Percentiles rank a stretch among this genome's conserved stretches.
phyloP scores from a whole-genome alignment of 1,284 basidiomycete genomes.

The Cryptococcus sp. region DNA sequence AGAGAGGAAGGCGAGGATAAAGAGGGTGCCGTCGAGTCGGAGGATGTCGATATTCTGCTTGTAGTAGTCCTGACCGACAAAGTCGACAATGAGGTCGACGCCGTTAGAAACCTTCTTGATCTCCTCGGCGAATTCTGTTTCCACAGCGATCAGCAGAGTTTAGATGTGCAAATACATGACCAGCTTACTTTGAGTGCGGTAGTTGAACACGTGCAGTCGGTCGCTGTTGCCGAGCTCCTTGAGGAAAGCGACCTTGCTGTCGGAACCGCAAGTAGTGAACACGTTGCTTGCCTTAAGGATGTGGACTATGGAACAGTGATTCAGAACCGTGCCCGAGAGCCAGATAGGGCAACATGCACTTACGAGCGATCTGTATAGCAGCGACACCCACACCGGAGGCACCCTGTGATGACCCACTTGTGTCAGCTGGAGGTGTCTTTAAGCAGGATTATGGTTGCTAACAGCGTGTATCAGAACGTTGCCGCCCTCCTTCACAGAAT shows the following conservation, averaged over 20 bases:
- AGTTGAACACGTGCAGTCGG: constrained; percentile 75
- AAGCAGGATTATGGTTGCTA: constrained; percentile 17
- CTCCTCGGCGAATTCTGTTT: constrained; percentile 52
- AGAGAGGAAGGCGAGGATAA: constrained; percentile 50
- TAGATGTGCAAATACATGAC: background rate
- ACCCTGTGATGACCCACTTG: constrained; percentile 48
- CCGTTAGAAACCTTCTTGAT: constrained; percentile 47
- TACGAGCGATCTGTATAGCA: constrained; percentile 80
- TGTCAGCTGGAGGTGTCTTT: background rate
- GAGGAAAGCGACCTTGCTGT: constrained; percentile 79
- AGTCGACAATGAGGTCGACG: constrained; percentile 77
- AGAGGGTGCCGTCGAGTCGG: constrained; percentile 72
- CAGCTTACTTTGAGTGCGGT: constrained; percentile 69
- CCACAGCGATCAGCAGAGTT: background rate
- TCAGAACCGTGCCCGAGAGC: background rate
- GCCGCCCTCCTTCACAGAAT: constrained; percentile 66
- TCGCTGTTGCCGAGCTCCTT: constrained; percentile 53
- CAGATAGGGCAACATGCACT: constrained; percentile 44
- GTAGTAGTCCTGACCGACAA: constrained; percentile 65
- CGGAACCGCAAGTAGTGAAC: constrained; percentile 78
- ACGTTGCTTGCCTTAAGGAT: constrained; percentile 56
- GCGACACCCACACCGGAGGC: constrained; percentile 88
- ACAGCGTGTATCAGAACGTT: constrained; percentile 80
- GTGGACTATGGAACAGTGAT: constrained; percentile 18
- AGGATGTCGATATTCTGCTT: constrained; percentile 73